Base-by-base conservation (phyloP, 2,329 filamentous ascomycete genomes). In the Aschersonia sp. region DNA sequence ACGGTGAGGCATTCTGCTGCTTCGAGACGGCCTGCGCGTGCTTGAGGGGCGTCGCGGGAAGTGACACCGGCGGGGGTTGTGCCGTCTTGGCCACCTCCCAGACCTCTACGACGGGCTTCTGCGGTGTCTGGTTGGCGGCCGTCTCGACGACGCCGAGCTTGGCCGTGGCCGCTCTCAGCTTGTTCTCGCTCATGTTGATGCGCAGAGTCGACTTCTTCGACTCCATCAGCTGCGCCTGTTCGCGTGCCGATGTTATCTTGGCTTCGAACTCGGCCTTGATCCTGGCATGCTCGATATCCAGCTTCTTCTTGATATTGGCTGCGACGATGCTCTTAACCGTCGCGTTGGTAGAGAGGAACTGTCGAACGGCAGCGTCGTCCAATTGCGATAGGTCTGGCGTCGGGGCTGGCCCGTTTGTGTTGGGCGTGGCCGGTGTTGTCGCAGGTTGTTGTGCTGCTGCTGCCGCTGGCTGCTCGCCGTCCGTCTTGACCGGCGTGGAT, bases 71-170 rank as follows among this genome's bases (percentile, higher is more conserved):
- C 5, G 53, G 50, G 29, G 61, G 55, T 41, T 62, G 60, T 29
- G 64, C 58, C 22, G 47, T 70, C 64, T 90, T 89, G 0, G 84
- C 88, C 47, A 85, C 68, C 53, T 83, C 80, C 85, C 87, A 96
- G 0, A 96, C 89, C 63, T 96, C 88, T 8, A 70, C 77, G 4
- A 97, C 87, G 0, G 88, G 79, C 60, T 80, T 81, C 56, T 90
- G 74, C 0, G 90, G 90, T 1, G 89, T 96, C 44, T 94, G 84
- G n/a, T 73, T 75, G 0, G 84, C 87, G 10, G 90, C 89, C 44
- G 79, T 85, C 58, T 88, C 77, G 4, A 97, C 85, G 1, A 92
- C 78, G 1, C 77, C 75, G 33, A 94, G 67, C 67, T 92, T 94
- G 5, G 83, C 85, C 46, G 73, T 72, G 0, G 81, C 78, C 7